Percentiles rank a stretch among this genome's conserved stretches.
Conservation (phyloP, 257 asterid genomes). For the Marsdenia floribunda region DNA sequence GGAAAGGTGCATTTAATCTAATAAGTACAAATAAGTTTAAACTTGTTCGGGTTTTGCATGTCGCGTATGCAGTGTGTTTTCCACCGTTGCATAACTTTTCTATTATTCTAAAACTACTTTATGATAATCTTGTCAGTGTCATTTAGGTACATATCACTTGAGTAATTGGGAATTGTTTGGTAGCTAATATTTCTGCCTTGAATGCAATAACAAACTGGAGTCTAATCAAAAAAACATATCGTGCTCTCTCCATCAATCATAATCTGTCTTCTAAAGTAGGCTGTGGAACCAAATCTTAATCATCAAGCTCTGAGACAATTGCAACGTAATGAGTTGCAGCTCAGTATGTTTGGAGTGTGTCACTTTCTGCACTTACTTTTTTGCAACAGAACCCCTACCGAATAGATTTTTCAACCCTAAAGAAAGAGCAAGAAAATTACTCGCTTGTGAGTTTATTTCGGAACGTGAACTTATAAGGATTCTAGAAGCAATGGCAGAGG, state of each 20-base stretch:
- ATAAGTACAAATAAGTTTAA: neutral
- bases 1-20: too few relatives aligned
- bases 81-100: neutral
- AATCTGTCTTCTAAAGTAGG: neutral
- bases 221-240: neutral
- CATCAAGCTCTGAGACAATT: neutral
- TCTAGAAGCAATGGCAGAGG: too few relatives aligned
- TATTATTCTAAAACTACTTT: neutral
- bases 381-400: neutral
- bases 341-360: neutral
- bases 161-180: neutral
- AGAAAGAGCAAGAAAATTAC: too few relatives aligned
- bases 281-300: slow-evolving; percentile 9
- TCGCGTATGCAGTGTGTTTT: neutral
- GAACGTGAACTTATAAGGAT: too few relatives aligned
- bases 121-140: neutral
- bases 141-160: neutral
- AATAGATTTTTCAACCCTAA: too few relatives aligned
- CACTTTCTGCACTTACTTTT: neutral
- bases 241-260: neutral
- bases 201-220: neutral
- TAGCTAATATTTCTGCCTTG: neutral
- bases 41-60: neutral
- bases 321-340: slow-evolving; percentile 7
- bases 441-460: too few relatives aligned